Percentiles rank a stretch among this genome's conserved stretches.
Evolutionary conservation across 176 grass and related monocot genomes (phyloP).

Genomic region (Eragrostis nindensis): DNA sequence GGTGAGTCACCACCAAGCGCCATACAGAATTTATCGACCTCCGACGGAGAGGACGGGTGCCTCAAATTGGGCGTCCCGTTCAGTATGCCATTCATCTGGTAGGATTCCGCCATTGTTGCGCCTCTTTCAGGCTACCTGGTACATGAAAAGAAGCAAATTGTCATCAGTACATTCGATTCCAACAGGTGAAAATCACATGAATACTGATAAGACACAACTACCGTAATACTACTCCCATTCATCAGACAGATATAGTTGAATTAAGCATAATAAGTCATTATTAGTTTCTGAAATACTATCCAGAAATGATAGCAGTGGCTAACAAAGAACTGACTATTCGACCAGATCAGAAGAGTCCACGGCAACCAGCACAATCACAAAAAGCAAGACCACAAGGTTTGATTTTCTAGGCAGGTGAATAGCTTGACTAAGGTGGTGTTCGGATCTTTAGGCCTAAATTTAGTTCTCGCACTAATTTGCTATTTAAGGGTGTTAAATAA

Average conservation of each 20-base stretch:
- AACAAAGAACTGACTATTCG: conserved; percentile 1
- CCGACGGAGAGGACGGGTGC: conserved; percentile 48
- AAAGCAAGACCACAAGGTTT: background rate
- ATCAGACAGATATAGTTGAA: background rate
- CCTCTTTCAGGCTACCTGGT: conserved; percentile 52
- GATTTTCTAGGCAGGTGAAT: background rate
- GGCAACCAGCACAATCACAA: background rate
- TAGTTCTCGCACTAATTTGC: too few relatives aligned
- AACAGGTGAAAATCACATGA: background rate
- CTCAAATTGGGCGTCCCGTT: conserved; percentile 48
- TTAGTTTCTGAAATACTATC: background rate
- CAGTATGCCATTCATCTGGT: conserved; percentile 46
- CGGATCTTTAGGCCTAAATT: too few relatives aligned
- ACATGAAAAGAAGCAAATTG: background rate
- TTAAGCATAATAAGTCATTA: background rate
- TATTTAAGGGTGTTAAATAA: too few relatives aligned
- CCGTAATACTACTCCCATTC: background rate
- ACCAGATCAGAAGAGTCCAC: background rate
- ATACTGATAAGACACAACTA: background rate
- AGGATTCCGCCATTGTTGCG: conserved; percentile 49
- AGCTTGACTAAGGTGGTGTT: too few relatives aligned
- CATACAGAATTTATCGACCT: conserved; percentile 80
- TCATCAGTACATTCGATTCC: conserved; percentile 12
- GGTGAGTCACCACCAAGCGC: conserved; percentile 73
- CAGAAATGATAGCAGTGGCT: background rate